These are phyloP conservation scores for Talaromyces sp. DNA, from an alignment of 2,329 filamentous ascomycete species.

Conservation along the genomic window DNA sequence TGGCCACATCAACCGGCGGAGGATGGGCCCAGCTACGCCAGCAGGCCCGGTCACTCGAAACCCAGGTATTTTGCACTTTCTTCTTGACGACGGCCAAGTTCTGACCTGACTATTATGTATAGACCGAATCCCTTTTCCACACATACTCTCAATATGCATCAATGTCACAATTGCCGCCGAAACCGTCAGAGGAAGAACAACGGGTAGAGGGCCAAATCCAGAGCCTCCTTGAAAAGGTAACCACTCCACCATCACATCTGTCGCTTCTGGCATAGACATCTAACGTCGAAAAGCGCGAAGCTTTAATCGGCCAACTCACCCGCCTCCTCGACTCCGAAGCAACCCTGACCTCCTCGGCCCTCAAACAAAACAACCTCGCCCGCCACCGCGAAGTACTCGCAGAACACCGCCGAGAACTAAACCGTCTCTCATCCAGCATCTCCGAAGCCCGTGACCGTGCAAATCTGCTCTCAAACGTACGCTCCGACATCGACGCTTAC, in stretches of 20 bases:
- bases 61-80: constrained; percentile 61
- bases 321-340: constrained; percentile 93
- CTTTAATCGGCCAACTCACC: constrained; percentile 74
- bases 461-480: constrained; percentile 86
- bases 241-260: constrained; percentile 1
- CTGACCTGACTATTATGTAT: not conserved
- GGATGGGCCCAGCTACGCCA: constrained; percentile 94
- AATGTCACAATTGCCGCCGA: constrained; percentile 71
- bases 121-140: constrained; percentile 73
- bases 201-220: constrained; percentile 76
- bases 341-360: constrained; percentile 76
- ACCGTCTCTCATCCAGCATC: constrained; percentile 69
- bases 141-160: constrained; percentile 88
- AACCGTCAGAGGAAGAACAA: constrained; percentile 80
- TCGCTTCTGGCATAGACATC: constrained; percentile 10
- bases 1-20: constrained; percentile 56
- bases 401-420: constrained; percentile 80
- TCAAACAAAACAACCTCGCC: constrained; percentile 95
- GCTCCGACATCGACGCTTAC: constrained; percentile 88
- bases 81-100: too few species aligned
- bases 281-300: constrained; percentile 63
- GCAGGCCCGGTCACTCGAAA: constrained; percentile 83
- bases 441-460: constrained; percentile 77
- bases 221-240: constrained; percentile 78
- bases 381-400: constrained; percentile 86